phyloP scores from a whole-genome alignment of 495 filamentous ascomycete species.

The Penicillium nucicola region DNA sequence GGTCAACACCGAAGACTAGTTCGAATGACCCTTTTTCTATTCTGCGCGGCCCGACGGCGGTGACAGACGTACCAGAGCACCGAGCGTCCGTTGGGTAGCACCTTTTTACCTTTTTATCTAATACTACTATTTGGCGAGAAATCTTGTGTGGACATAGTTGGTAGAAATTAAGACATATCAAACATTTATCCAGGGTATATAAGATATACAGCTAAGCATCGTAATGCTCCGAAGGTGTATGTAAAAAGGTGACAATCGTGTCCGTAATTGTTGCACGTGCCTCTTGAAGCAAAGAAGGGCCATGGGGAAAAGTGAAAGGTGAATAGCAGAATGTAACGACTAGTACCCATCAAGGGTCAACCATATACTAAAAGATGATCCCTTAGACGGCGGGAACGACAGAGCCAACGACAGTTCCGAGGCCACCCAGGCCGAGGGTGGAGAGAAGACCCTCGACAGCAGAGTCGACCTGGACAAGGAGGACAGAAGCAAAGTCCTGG shows the following conservation, averaged over 20 bases:
- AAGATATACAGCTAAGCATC: conserved; percentile 19
- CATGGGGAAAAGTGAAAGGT: conserved; percentile 12
- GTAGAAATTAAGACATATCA: background rate
- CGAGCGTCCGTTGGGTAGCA: too few relatives aligned
- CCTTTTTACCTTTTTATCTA: background rate
- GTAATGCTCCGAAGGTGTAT: background rate
- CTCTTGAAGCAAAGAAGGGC: conserved; percentile 4
- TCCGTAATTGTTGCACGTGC: conserved; percentile 15
- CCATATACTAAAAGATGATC: conserved; percentile 12
- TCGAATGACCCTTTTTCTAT: too few relatives aligned
- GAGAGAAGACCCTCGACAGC: conserved; percentile 15
- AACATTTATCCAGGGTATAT: conserved; percentile 7
- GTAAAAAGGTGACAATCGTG: conserved; percentile 19
- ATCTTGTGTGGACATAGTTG: background rate
- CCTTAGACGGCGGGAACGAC: conserved; percentile 9
- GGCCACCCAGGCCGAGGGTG: conserved; percentile 18
- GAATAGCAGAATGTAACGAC: conserved; percentile 19
- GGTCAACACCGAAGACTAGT: too few relatives aligned
- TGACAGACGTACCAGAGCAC: too few relatives aligned
- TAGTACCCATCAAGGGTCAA: conserved; percentile 14
- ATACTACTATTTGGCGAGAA: background rate
- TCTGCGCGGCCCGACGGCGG: too few relatives aligned
- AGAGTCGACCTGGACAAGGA: conserved; percentile 21
- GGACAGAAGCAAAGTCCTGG: conserved; percentile 14
- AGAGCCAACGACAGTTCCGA: conserved; percentile 14